These are phyloP conservation scores for Berkeleyomyces basicola DNA, from an alignment of 2,329 filamentous ascomycete species.

Conservation along the genomic window DNA sequence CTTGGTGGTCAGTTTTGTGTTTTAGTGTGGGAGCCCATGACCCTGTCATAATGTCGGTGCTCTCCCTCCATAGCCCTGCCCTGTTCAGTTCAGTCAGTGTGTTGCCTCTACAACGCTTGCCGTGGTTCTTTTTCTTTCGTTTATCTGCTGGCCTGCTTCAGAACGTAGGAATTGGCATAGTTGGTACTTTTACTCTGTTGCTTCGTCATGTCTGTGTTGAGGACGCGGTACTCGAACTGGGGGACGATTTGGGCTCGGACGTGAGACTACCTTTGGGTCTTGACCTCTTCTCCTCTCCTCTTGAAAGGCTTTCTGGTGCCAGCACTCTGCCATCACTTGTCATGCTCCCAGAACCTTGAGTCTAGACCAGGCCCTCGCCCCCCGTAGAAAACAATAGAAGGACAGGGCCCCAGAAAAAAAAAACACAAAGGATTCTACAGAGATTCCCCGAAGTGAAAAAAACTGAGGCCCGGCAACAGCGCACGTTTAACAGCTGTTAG, in stretches of 20 bases:
- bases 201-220: too few species aligned
- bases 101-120: too few species aligned
- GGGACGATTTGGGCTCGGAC: too few species aligned
- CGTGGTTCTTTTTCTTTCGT: too few species aligned
- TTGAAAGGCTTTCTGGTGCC: not conserved
- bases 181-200: too few species aligned
- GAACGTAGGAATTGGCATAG: too few species aligned
- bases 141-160: too few species aligned
- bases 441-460: not conserved
- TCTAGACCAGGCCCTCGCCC: not conserved
- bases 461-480: not conserved
- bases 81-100: too few species aligned
- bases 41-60: not conserved
- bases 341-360: not conserved
- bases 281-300: not conserved
- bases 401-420: not conserved
- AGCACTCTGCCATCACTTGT: not conserved
- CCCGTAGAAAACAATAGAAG: not conserved
- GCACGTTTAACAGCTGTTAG: not conserved
- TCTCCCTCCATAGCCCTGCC: too few species aligned
- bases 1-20: not conserved
- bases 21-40: not conserved
- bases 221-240: too few species aligned
- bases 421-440: not conserved
- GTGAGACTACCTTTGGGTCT: too few species aligned